Evolutionary conservation across 2,329 filamentous ascomycete genomes (phyloP).

Genomic region (Phoma sp.): DNA sequence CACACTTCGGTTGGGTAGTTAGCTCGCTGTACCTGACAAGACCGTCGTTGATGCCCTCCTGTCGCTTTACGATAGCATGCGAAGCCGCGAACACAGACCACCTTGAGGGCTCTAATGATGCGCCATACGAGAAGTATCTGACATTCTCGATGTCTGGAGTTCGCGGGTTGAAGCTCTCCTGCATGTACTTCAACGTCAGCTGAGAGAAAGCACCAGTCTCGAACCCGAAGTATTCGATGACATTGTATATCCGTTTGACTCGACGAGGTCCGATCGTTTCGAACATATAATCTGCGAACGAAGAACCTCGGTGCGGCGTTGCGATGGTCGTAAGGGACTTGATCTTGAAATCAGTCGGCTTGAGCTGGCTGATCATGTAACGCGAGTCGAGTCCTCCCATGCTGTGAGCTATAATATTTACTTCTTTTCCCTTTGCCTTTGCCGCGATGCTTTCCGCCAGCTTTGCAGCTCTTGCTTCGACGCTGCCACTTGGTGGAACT

Average conservation of each 20-base stretch:
- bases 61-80: constrained; percentile 59
- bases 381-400: constrained; percentile 67
- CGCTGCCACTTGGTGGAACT: constrained; percentile 64
- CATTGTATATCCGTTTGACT: constrained; percentile 61
- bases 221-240: constrained; percentile 60
- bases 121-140: constrained; percentile 69
- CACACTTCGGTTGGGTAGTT: too few species aligned
- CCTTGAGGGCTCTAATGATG: constrained; percentile 60
- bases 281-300: constrained; percentile 67
- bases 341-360: constrained; percentile 73
- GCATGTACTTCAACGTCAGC: constrained; percentile 64
- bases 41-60: constrained; percentile 67
- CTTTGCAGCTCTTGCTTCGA: constrained; percentile 62
- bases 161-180: constrained; percentile 63
- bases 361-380: constrained; percentile 67
- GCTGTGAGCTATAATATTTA: constrained; percentile 71
- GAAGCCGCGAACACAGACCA: constrained; percentile 64
- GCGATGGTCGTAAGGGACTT: constrained; percentile 70
- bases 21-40: constrained; percentile 57
- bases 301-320: constrained; percentile 65
- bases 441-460: constrained; percentile 60
- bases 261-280: constrained; percentile 63
- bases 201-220: constrained; percentile 68
- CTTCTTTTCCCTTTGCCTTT: constrained; percentile 61
- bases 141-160: constrained; percentile 62